Conservation (phyloP, 2,329 filamentous ascomycete species). For the Chlorencoelia australis region DNA sequence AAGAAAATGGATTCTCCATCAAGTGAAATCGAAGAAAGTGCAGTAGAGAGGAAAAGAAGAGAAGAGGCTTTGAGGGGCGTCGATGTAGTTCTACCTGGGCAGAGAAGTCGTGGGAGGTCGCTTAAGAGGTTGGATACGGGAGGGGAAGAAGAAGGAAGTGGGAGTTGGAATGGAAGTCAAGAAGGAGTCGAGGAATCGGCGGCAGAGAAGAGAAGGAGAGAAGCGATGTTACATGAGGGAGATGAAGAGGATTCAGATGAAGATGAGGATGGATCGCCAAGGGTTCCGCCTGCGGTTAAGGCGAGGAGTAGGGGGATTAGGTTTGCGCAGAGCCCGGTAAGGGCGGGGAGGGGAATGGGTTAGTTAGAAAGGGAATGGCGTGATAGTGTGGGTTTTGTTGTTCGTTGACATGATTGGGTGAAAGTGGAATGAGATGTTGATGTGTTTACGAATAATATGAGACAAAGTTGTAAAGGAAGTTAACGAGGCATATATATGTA, state of each 20-base stretch:
- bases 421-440: too few species aligned
- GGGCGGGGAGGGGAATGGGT: conserved; percentile 13
- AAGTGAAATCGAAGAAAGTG: too few species aligned
- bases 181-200: conserved; percentile 47
- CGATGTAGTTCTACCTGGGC: conserved; percentile 30
- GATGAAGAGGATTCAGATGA: conserved; percentile 16
- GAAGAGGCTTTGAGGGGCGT: conserved; percentile 41
- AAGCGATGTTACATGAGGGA: conserved; percentile 60
- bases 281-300: conserved; percentile 22
- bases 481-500: too few species aligned
- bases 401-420: too few species aligned
- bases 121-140: conserved; percentile 14
- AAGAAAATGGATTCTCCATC: too few species aligned
- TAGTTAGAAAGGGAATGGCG: too few species aligned
- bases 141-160: conserved; percentile 30
- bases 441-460: too few species aligned
- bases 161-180: neutral
- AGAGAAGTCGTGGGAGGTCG: conserved; percentile 16
- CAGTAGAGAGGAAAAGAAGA: conserved; percentile 50
- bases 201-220: conserved; percentile 61
- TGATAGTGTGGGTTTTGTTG: too few species aligned
- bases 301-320: conserved; percentile 23
- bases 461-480: too few species aligned
- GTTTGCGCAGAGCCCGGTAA: conserved; percentile 27
- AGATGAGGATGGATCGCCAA: conserved; percentile 23